phyloP scores from a whole-genome alignment of 331 rosid species.

The Phaseolus coccineus region DNA sequence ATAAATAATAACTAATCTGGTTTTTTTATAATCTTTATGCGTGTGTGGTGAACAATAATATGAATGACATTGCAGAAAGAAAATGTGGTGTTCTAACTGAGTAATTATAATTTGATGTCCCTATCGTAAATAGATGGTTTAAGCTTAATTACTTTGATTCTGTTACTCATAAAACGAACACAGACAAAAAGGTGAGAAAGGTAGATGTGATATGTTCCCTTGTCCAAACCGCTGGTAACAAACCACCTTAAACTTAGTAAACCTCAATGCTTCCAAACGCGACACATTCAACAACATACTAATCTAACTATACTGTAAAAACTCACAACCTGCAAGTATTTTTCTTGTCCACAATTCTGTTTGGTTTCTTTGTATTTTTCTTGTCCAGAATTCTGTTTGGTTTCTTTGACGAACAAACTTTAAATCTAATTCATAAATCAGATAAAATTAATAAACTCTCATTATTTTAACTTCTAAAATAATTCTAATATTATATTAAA shows the following conservation, averaged over 20 bases:
- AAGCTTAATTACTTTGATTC: background rate
- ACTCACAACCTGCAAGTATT: background rate
- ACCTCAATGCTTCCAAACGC: background rate
- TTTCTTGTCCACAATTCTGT: background rate
- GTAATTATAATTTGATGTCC: background rate
- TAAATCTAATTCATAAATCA: no score
- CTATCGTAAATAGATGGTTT: conserved; percentile 15
- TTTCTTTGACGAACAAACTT: no score
- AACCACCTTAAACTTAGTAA: background rate
- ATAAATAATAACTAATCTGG: no score
- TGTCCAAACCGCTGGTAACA: conserved; percentile 20
- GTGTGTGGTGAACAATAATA: no score
- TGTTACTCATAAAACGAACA: background rate
- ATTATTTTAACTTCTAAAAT: no score
- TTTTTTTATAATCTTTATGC: no score
- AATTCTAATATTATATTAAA: no score
- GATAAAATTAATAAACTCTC: no score
- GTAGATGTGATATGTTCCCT: conserved; percentile 32
- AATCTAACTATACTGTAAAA: background rate
- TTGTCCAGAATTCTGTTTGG: background rate
- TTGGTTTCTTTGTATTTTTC: no score
- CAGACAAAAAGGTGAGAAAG: conserved; percentile 3
- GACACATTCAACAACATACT: background rate
- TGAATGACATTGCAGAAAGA: no score
- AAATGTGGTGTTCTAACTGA: no score